Evolutionary conservation across 352 stramenopile genomes (phyloP).

Genomic region (Pythium aphanidermatum): DNA sequence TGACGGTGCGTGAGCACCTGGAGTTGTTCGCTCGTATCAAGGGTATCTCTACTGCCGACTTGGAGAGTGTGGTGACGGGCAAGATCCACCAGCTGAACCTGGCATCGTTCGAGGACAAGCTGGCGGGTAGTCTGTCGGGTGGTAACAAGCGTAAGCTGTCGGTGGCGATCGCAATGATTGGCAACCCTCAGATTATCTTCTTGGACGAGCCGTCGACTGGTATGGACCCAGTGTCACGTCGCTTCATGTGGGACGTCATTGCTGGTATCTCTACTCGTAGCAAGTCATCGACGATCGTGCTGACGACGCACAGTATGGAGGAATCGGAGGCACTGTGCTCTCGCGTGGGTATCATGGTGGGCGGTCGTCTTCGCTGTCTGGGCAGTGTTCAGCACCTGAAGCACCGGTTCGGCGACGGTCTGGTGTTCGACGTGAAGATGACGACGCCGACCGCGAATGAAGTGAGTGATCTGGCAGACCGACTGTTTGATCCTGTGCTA

Average conservation of each 20-base stretch:
- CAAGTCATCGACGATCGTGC: constrained; percentile 80
- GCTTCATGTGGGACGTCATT: constrained; percentile 95
- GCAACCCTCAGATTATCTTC: constrained; percentile 88
- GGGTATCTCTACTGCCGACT: constrained; percentile 33
- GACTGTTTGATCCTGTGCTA: no score
- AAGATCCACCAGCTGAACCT: constrained; percentile 77
- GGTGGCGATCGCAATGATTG: constrained; percentile 91
- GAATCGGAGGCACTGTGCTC: constrained; percentile 94
- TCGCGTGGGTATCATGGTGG: constrained; percentile 93
- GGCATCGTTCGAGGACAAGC: constrained; percentile 61
- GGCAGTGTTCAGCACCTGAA: constrained; percentile 94
- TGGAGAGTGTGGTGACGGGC: constrained; percentile 48
- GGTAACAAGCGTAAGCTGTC: constrained; percentile 93
- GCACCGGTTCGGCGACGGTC: constrained; percentile 92
- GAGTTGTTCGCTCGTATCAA: constrained; percentile 91
- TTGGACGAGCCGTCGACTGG: constrained; percentile 92
- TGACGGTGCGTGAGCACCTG: constrained; percentile 85
- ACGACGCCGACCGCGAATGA: constrained; percentile 23
- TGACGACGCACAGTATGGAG: constrained; percentile 96
- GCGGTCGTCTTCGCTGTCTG: constrained; percentile 64
- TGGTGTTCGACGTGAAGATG: constrained; percentile 85
- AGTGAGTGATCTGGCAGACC: constrained; percentile 26
- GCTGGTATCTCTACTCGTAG: constrained; percentile 60
- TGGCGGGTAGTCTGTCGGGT: constrained; percentile 58
- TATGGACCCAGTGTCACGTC: constrained; percentile 93